Percentiles rank a stretch among this genome's conserved stretches.
Evolutionary conservation across 306 rosid genomes (phyloP).

Genomic region (Oxytropis ochrocephala): DNA sequence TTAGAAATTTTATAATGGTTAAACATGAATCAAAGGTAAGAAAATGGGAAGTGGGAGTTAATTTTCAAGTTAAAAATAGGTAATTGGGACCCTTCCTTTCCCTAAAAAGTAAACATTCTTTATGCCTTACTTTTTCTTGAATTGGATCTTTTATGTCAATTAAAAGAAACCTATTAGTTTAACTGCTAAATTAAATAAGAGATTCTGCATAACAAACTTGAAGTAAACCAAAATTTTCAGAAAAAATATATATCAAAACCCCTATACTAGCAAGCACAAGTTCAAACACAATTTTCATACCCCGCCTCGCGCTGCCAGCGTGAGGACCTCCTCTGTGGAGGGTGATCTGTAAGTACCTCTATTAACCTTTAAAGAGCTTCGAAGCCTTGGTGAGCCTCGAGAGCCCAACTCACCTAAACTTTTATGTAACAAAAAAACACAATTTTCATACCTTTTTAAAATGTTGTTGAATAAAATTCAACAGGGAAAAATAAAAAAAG

Average conservation of each 20-base stretch:
- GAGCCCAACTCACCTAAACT: too few species aligned
- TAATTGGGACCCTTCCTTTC: neutral
- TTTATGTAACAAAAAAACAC: too few species aligned
- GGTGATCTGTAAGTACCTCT: too few species aligned
- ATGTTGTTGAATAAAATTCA: neutral
- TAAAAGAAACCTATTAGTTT: neutral
- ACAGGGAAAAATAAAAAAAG: neutral
- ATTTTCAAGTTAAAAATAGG: neutral
- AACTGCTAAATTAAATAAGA: neutral
- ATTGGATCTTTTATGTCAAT: conserved; percentile 6
- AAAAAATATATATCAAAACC: neutral
- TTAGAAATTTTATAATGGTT: neutral
- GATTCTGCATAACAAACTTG: neutral
- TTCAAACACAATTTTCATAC: neutral
- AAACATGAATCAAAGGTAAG: neutral
- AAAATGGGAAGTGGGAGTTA: neutral
- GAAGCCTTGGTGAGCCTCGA: too few species aligned
- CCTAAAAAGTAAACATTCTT: neutral
- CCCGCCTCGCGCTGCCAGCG: too few species aligned
- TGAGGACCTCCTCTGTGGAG: too few species aligned
- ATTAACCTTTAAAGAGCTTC: too few species aligned
- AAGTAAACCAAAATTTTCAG: neutral
- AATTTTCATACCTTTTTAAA: neutral
- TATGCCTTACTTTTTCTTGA: neutral
- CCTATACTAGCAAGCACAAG: neutral